Evolutionary conservation across 179 eudicot species (phyloP), one percentile per base, ranked within the genome.

Genomic region (Silene vulgaris): DNA sequence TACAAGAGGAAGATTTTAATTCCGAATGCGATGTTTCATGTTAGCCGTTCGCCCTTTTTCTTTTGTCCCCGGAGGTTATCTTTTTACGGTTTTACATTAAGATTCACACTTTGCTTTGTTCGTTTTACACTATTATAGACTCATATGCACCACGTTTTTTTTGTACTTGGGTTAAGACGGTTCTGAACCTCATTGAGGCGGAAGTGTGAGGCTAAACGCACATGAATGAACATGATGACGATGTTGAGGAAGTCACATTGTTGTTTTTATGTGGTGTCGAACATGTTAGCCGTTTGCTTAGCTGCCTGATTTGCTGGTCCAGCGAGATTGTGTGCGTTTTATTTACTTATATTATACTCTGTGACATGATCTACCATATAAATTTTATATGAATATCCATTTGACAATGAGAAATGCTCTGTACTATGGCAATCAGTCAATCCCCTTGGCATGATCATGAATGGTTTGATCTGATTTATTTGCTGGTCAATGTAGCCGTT

Each of bases 271-370:
- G 62, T 57, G 43, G 43, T 37, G 43, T 37, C 43, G 8, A 37
- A 37, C 43, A 37, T 37, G 43, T 57, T 57, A 16, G 23, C 4
- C 20, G 17, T 52, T 52, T 35, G 81, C 64, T 74, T 79, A 79
- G 81, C 74, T 74, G 40, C 74, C 75, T 45, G 71, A 74, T 79
- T 48, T 69, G 82, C 82, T 79, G 82, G 82, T 79, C 82, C 82
- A 79, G 82, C 81, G 3, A 29, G 61, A n/a, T 32, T 32, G 4
- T 73, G 65, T 79, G 78, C 72, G 40, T 28, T 74, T 74, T 79
- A 23, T 74, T 57, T 48, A 67, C 50, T 7, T 64, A 67, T 67
- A 69, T 48, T 74, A 48, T 35, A 32, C 4, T 3, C 30, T 56
- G 45, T 54, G 65, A 56, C 62, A 68, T 19, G 8, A 21, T 40